A percentile compares a stretch with the other conserved stretches of the same genome.
These are phyloP conservation scores for Didymella pinodella DNA, from an alignment of 2,329 filamentous ascomycete genomes.

Conservation along the genomic window DNA sequence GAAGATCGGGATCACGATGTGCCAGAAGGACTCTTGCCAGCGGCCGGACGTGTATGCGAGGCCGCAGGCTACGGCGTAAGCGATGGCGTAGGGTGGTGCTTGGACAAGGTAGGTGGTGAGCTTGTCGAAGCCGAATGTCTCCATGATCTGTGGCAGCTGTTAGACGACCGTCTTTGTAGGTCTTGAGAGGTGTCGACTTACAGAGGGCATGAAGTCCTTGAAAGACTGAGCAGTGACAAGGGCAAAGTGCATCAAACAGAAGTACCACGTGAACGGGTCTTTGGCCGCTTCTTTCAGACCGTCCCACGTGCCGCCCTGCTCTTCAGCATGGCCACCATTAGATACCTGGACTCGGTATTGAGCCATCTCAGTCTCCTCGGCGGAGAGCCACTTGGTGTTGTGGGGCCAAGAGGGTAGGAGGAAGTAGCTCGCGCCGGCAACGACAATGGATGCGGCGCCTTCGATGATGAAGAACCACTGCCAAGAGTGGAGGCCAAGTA, in stretches of 20 bases:
- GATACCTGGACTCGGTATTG: conserved; percentile 42
- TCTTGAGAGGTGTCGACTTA: conserved; percentile 11
- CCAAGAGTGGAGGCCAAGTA: conserved; percentile 47
- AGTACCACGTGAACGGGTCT: conserved; percentile 54
- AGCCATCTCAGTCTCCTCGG: conserved; percentile 35
- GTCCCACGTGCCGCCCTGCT: conserved; percentile 52
- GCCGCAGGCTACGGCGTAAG: conserved; percentile 36
- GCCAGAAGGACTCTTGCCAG: conserved; percentile 41
- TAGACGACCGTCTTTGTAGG: background rate
- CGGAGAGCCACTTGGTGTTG: conserved; percentile 20
- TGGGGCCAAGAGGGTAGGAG: conserved; percentile 44
- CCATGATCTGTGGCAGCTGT: conserved; percentile 24
- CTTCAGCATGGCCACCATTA: conserved; percentile 48
- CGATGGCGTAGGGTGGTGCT: conserved; percentile 51
- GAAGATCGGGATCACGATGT: conserved; percentile 37
- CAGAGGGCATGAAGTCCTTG: conserved; percentile 47
- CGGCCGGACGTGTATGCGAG: conserved; percentile 40
- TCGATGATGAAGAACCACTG: conserved; percentile 63
- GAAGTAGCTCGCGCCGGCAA: conserved; percentile 47
- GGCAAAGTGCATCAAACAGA: conserved; percentile 52
- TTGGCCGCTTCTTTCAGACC: conserved; percentile 49
- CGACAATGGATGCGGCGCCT: conserved; percentile 60
- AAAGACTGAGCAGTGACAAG: conserved; percentile 45
- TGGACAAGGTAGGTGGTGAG: conserved; percentile 53
- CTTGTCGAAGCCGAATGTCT: conserved; percentile 29